A percentile compares a stretch with the other conserved stretches of the same genome.
These are phyloP conservation scores for Gymnopus androsaceus DNA, from an alignment of 1,284 basidiomycete genomes.

Conservation along the genomic window DNA sequence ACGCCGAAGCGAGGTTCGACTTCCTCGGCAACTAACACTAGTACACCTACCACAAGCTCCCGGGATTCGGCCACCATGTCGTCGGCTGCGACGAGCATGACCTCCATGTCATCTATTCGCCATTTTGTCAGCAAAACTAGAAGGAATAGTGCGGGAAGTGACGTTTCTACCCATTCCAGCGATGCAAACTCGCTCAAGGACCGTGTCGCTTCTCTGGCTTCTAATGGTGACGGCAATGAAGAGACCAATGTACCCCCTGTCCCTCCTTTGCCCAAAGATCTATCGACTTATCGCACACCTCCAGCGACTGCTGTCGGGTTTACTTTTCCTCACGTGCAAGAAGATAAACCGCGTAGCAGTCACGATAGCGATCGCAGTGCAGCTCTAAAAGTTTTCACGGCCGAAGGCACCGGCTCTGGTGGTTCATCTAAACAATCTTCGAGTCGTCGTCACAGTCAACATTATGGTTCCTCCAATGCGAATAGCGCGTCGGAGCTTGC, in stretches of 20 bases:
- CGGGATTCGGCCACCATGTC: conserved; percentile 82
- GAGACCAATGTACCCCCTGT: conserved; percentile 85
- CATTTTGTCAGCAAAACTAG: conserved; percentile 59
- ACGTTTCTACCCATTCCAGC: conserved; percentile 72
- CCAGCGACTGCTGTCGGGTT: conserved; percentile 54
- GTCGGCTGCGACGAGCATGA: conserved; percentile 72
- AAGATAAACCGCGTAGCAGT: conserved; percentile 36
- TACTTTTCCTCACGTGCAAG: conserved; percentile 45
- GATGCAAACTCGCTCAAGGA: conserved; percentile 66
- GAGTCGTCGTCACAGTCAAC: conserved; percentile 38
- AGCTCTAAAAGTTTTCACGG: conserved; percentile 55
- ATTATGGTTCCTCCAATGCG: conserved; percentile 33
- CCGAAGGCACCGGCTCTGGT: conserved; percentile 1
- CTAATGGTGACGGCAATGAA: conserved; percentile 58
- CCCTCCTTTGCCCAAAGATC: conserved; percentile 91
- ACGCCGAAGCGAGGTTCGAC: conserved; percentile 84
- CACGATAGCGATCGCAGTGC: conserved; percentile 47
- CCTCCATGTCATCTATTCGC: conserved; percentile 73
- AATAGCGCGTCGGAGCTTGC: conserved; percentile 43
- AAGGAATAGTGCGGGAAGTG: conserved; percentile 85
- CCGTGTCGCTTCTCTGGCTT: conserved; percentile 61
- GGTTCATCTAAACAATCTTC: background rate
- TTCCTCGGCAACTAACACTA: conserved; percentile 83
- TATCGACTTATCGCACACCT: conserved; percentile 76
- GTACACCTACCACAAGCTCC: conserved; percentile 72